Base-by-base conservation (phyloP, 202 grass and related monocot genomes). In the Saccharum hybrid region DNA sequence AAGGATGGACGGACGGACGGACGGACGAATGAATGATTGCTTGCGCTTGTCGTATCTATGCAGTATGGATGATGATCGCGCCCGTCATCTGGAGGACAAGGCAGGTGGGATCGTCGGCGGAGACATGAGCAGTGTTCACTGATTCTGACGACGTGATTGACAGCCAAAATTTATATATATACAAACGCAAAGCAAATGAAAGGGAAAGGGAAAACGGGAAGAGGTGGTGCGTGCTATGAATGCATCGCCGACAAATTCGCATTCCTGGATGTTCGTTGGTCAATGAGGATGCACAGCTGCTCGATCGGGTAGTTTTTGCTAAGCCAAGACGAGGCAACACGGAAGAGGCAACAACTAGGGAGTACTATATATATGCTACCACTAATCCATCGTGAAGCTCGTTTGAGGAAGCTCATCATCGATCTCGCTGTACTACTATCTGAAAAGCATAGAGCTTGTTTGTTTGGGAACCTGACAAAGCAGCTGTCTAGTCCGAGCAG, bases 11-110 rank as follows among this genome's bases (percentile, higher is more conserved):
- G 54, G 9, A 59, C 9, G 19, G 28, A 37, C 12, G 49, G 9
- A 7, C 2, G 54, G 9, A 59, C 9, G 19, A 21, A 10, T 57
- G 52, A 76, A 76, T 48, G 39, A 0, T 39, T 60, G 76, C 23
- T 40, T 61, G 62, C 18, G 10, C 33, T 64, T 90, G 56, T 60
- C 8, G 56, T 60, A 4, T 60, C 23, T 10, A 60, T 10, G 74
- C 85, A 99, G 96, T 92, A 45, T 96, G 96, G 96, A 91, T 96
- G 96, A 46, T 99, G 66, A 57, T 92, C 37, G 93, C 93, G 6
- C 93, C 93, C 2, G 45, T 96, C 16, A 81, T 99, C 39, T 96
- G 93, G 93, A 99, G 86, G 86, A 89, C 39, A 8, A 85, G 83
- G 78, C 87, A 70, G 21, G 85, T 92, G 31, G 89, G 89, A 61